These are phyloP conservation scores for Trichoderma gamsii DNA, from an alignment of 495 filamentous ascomycete species.

Conservation along the genomic window DNA sequence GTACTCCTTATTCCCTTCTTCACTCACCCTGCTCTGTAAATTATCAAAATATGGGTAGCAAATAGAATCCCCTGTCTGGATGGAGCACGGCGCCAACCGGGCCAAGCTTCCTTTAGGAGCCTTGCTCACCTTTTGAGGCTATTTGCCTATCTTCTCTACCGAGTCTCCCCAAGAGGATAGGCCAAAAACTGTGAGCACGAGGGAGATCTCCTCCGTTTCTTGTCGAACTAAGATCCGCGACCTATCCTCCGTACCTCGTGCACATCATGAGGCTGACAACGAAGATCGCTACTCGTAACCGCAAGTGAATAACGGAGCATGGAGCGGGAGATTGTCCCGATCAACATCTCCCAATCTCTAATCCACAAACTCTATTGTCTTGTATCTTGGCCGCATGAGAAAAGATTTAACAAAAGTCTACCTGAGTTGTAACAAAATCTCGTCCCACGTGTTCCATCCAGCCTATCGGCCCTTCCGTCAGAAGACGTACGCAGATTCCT, in stretches of 20 bases:
- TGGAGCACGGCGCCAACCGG: constrained; percentile 7
- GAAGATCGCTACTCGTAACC: not conserved
- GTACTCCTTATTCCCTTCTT: not conserved
- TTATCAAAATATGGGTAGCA: not conserved
- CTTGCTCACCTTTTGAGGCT: not conserved
- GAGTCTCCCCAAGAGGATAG: not conserved
- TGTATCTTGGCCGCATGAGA: not conserved
- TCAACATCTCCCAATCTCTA: not conserved
- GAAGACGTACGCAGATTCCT: constrained; percentile 10
- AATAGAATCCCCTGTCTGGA: not conserved
- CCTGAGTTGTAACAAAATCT: not conserved
- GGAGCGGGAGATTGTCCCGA: constrained; percentile 5
- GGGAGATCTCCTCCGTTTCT: not conserved
- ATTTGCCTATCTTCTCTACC: not conserved
- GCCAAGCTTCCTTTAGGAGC: not conserved
- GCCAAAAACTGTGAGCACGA: not conserved
- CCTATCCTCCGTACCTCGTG: not conserved
- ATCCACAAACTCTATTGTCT: not conserved
- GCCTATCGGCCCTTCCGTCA: constrained; percentile 13
- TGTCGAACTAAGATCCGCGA: not conserved
- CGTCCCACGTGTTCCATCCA: constrained; percentile 12
- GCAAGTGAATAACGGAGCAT: not conserved
- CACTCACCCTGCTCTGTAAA: not conserved
- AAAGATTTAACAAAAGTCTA: not conserved
- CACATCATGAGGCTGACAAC: not conserved